These are phyloP conservation scores for Leccinum incarnatum DNA, from an alignment of 768 basidiomycete genomes.

Conservation along the genomic window DNA sequence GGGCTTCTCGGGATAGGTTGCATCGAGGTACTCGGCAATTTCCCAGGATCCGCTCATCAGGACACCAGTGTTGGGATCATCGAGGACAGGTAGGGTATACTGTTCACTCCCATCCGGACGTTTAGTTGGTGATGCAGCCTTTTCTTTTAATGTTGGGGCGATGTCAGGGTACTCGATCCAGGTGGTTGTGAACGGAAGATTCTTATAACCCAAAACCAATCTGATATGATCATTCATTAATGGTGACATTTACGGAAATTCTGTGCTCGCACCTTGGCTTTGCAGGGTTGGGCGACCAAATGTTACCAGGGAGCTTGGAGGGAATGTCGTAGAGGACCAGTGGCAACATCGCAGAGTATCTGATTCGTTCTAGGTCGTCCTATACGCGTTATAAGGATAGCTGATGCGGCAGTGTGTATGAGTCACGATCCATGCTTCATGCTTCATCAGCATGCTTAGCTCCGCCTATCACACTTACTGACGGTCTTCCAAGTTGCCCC, in stretches of 20 bases:
- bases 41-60: constrained; percentile 30
- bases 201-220: constrained; percentile 31
- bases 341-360: constrained; percentile 17
- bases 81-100: constrained; percentile 35
- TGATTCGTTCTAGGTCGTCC: neutral
- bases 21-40: constrained; percentile 38
- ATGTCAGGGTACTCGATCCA: constrained; percentile 38
- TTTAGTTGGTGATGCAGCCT: constrained; percentile 25
- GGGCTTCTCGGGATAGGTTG: constrained; percentile 32
- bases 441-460: constrained; percentile 6
- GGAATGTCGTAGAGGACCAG: constrained; percentile 39
- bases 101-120: constrained; percentile 14
- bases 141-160: constrained; percentile 19
- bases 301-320: constrained; percentile 27
- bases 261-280: constrained; percentile 32
- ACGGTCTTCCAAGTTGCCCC: neutral
- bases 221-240: constrained; percentile 16
- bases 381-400: constrained; percentile 1
- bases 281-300: constrained; percentile 39
- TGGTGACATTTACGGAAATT: neutral
- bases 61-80: constrained; percentile 30
- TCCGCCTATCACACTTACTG: neutral
- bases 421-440: neutral
- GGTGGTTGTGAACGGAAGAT: constrained; percentile 31
- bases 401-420: neutral